Base-by-base conservation (phyloP, 306 rosid genomes). In the Castanopsis chinensis region DNA sequence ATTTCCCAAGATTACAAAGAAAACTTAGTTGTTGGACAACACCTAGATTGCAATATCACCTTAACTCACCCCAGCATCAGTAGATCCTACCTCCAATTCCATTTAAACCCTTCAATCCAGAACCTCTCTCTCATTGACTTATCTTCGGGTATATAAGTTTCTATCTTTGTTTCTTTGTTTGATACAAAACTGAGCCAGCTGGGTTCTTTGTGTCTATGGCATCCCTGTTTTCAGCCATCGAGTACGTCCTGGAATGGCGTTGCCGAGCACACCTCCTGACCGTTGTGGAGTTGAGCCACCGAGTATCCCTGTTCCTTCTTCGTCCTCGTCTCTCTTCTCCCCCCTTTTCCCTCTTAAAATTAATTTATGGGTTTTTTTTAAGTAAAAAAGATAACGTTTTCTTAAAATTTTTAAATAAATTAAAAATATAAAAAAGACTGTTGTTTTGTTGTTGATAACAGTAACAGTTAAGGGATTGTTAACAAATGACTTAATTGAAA, bases 41-140 rank as follows among this genome's bases (percentile, higher is more conserved):
- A 91, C 82, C 97, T 91, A 0, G 81, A 86, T 37, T 92, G 97
- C 88, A 80, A 86, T 81, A 74, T 92, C 76, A 81, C 86, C 78
- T 80, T 91, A 23, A 89, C 91, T 3, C 95, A 94, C 76, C 99
- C 99, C 30, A 94, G 97, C 81, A 80, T 92, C 58, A 94, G 96
- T 79, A 85, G 99, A 78, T 94, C 86, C 85, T 97, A 94, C 84
- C 91, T 92, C 84, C 83, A 86, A 71, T 84, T 92, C 83, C 81
- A 73, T 25, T 87, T 87, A 30, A 67, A 76, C 5, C 89, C 92
- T 6, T 84, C 83, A 35, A 87, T 85, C 0, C 89, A 77, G 2
- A 76, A 84, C 73, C 86, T 94, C 60, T 89, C 75, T 12, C 87
- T 95, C 53, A 23, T 81, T 35, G 98, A 92, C 76, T 84, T 90